Base-by-base conservation (phyloP, 805 yeast species). In the Candida dajiaensis region DNA sequence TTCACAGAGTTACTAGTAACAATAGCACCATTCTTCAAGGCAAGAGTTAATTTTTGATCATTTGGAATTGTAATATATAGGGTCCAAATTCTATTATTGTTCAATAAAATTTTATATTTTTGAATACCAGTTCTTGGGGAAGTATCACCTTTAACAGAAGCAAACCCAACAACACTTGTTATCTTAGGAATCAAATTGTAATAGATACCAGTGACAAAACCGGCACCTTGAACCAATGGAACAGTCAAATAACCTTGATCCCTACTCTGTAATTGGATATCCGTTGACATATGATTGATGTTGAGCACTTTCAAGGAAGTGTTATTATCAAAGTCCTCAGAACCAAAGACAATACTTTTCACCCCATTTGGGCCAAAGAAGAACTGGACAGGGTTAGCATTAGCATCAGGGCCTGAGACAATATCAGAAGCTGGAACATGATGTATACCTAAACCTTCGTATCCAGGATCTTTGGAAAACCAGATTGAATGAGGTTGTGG, bases 161-260 rank as follows among this genome's bases (percentile, higher is more conserved):
- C 77, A 45, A 85, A 69, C 0, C 95, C 95, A 23, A 85, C 84
- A 25, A 72, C 74, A 21, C 86, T 77, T n/a, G 74, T 71, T 22
- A 85, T 53, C 48, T 66, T 62, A 2, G 89, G 85, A 25, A 71
- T 70, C 55, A 81, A 65, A 49, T 70, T 66, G 58, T 75, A 72
- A 51, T 76, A 83, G 22, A 76, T 64, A 23, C 82, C 87, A 28
- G 96, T 83, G 15, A 86, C 78, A 51, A 86, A 80, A 7, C 96
- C 96, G 74, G 74, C 74, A 45, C 97, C 97, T 63, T 85, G 90
- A 6, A 83, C 85, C 45, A 85, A 58, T 4, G 92, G 90, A 35
- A 77, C 61, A 29, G 68, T 68, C 43, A 81, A 59, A 29, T 66
- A 70, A 40, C 78, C 78, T 15, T 57, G 46, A 16, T 41, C 54